Base-by-base conservation (phyloP, 2,329 filamentous ascomycete species). In the Aspergillus neotritici region DNA sequence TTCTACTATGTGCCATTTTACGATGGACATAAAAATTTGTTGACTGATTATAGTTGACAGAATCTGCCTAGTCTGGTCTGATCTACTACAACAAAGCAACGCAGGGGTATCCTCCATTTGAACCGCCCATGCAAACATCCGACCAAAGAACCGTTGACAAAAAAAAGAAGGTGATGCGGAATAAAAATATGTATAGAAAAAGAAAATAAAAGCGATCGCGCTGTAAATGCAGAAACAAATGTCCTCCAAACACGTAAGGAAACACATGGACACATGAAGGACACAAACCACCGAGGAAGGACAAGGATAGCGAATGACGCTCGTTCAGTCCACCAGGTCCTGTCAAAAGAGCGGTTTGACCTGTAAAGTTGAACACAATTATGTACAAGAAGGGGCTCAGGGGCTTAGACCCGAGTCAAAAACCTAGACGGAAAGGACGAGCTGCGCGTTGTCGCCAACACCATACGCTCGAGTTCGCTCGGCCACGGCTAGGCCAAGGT, bases 401-500 rank as follows among this genome's bases (percentile, higher is more conserved):
- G 37, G 48, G 51, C 50, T 45, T 44, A 46, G 41, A 36, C 38
- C 25, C 28, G 37, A 48, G 44, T 46, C 48, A 42, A 40, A 46
- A 47, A 44, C 50, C 53, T 63, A 88, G 58, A 87, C 72, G 48
- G 86, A 89, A 58, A 90, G 74, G 61, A 90, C 84, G 65, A 87
- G 87, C 58, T 75, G 72, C 41, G 70, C 63, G 47, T 73, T 68
- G 57, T 70, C 64, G 36, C 65, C 67, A 51, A 71, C 62, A 42
- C 68, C 69, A 59, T 86, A 86, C 63, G 82, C 82, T 57, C 78
- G 80, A 58, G 83, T 86, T 68, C 87, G 89, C 61, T 87, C 87
- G 46, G 87, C 88, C 76, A 93, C 87, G 62, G 91, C 80, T 43
- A 97, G 76, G 41, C 91, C 93, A 46, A 98, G 78, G 67, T 94